A percentile compares a stretch with the other conserved stretches of the same genome.
phyloP scores from a whole-genome alignment of 2,329 filamentous ascomycete genomes.

The Neofusicoccum parvum region DNA sequence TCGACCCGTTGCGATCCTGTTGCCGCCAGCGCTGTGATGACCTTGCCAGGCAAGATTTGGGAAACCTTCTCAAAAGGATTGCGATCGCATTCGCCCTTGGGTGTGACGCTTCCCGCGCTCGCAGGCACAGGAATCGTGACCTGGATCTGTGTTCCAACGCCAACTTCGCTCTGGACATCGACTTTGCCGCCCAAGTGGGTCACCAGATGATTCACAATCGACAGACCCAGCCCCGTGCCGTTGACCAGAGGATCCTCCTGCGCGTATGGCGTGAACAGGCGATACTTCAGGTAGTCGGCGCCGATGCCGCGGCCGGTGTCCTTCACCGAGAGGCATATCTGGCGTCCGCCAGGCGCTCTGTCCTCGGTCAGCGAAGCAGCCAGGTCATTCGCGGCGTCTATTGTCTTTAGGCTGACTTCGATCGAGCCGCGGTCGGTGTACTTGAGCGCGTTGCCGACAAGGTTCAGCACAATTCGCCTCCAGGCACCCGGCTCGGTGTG shows the following conservation, averaged over 20 bases:
- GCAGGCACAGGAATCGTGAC: neutral
- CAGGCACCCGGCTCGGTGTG: slow-evolving; percentile 43
- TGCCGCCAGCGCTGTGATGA: neutral
- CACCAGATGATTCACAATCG: slow-evolving; percentile 42
- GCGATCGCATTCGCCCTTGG: neutral
- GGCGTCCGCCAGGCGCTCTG: neutral
- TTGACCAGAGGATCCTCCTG: slow-evolving; percentile 42
- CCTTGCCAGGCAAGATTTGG: too few species aligned
- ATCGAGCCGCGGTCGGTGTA: slow-evolving; percentile 21
- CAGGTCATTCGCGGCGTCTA: too few species aligned
- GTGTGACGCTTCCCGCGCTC: neutral
- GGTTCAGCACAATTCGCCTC: slow-evolving; percentile 25
- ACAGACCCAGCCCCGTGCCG: slow-evolving; percentile 42
- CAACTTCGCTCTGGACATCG: slow-evolving; percentile 38
- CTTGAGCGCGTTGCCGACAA: slow-evolving; percentile 26
- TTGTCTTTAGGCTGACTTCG: too few species aligned
- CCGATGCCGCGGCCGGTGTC: slow-evolving; percentile 45
- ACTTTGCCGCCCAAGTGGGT: slow-evolving; percentile 40
- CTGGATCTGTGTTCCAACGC: slow-evolving; percentile 34
- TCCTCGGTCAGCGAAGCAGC: slow-evolving; percentile 27
- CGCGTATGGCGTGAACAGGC: slow-evolving; percentile 42
- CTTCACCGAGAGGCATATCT: slow-evolving; percentile 23
- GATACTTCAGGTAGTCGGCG: slow-evolving; percentile 39
- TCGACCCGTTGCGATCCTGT: neutral
- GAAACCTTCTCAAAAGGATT: slow-evolving; percentile 19